Conservation (phyloP, 2,329 filamentous ascomycete genomes). For the Rutstroemia sp. region DNA sequence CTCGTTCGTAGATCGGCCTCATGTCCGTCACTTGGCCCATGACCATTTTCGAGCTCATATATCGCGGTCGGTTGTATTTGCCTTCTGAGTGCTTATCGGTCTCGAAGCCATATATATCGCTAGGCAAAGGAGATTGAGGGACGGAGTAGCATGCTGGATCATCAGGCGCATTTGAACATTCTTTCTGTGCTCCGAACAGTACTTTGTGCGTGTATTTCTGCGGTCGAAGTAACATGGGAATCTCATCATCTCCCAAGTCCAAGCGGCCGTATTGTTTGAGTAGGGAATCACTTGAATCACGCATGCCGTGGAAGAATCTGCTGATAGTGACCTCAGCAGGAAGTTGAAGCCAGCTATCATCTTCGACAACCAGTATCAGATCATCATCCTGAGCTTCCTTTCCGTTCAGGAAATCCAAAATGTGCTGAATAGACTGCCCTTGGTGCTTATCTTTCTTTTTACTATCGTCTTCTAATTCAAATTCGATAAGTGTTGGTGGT, state of each 20-base stretch:
- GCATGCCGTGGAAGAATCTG: constrained; percentile 43
- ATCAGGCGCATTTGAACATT: constrained; percentile 36
- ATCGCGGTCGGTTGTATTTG: constrained; percentile 37
- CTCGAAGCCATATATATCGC: constrained; percentile 39
- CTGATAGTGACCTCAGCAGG: constrained; percentile 48
- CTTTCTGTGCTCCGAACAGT: constrained; percentile 48
- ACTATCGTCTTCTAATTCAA: constrained; percentile 15
- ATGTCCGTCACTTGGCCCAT: constrained; percentile 46
- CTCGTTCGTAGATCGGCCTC: constrained; percentile 36
- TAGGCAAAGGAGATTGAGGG: constrained; percentile 42
- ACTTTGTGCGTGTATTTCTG: constrained; percentile 45
- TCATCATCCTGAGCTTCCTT: constrained; percentile 44
- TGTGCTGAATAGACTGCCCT: constrained; percentile 11
- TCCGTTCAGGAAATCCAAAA: constrained; percentile 37
- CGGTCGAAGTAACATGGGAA: too few relatives aligned
- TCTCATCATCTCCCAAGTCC: background rate
- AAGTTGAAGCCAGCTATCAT: constrained; percentile 48
- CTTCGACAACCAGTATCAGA: constrained; percentile 47
- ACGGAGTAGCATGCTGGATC: constrained; percentile 46
- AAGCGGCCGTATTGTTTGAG: constrained; percentile 17
- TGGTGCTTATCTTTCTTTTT: background rate
- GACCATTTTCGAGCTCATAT: constrained; percentile 39
- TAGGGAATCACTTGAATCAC: constrained; percentile 40
- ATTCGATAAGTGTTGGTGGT: constrained; percentile 46
- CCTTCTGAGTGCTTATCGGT: constrained; percentile 32